Base-by-base conservation (phyloP, 768 basidiomycete genomes). In the Tulasnella sp. region DNA sequence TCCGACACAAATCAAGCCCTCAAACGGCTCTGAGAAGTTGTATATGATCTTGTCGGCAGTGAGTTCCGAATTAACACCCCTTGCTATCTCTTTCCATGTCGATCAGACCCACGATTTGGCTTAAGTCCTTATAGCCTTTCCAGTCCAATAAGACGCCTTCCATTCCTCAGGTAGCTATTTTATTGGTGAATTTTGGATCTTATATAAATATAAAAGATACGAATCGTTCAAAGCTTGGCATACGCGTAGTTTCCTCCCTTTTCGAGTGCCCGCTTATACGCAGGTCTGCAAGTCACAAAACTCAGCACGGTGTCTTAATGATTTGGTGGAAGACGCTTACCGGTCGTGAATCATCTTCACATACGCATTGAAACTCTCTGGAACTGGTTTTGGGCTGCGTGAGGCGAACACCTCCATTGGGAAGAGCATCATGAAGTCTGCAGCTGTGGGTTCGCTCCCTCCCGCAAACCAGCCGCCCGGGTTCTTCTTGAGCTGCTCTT, bases 371-470 rank as follows among this genome's bases (percentile, higher is more conserved):
- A 80, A 82, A n/a, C 25, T 76, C 17, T 76, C 67, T 9, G 75
- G 75, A 37, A 70, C 40, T 3, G 19, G 38, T 17, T 15, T 34
- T 7, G 12, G 34, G 31, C 22, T 64, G 15, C 39, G 75, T 22
- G 67, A 38, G 7, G 37, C 39, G 4, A 68, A 37, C 15, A 40
- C 74, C 36, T 86, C 85, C 37, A 85, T 77, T 6, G 83, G 79
- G 78, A 85, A 86, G 38, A 81, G 79, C 85, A 86, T 85, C 82
- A 84, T 83, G 80, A 82, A 87, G 79, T 87, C 86, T 29, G 86
- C 85, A 29, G 83, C 76, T 34, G 86, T 86, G 22, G 84, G 84
- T 36, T 83, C 80, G 31, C 81, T 77, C 36, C 84, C 85, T 19
- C 83, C 85, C 8, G 85, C 85, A 58, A 84, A 81, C 80, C 80